Evolutionary conservation across 768 basidiomycete species (phyloP), one percentile per base, ranked within the genome.

Genomic region (Xerocomus brunneocitrinus): DNA sequence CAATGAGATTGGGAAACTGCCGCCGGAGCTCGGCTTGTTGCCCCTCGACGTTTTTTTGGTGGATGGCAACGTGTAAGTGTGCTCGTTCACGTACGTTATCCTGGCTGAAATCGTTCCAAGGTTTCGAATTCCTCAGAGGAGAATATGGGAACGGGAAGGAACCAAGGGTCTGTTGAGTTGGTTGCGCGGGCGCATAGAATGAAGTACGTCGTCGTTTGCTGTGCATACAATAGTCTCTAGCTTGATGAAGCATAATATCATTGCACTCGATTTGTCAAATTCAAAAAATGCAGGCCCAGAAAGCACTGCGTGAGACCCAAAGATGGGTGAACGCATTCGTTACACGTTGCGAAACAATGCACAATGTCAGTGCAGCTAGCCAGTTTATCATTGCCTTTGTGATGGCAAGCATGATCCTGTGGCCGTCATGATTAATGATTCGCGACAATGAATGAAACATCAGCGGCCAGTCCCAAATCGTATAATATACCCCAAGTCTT

Each of bases 131-230:
- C 90, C 90, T 0, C 82, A 84, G 53, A 75, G 90, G 56, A 76
- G 85, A 22, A 84, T 93, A 9, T 93, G 90, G 90, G 91, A 92
- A 66, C 75, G 89, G 43, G 90, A 92, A 62, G 90, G 89, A 2
- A 91, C 89, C 19, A 90, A 87, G 60, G 89, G 90, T 2, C 62
- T 91, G 50, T 62, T 91, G 72, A 84, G 79, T 54, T 92, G 89
- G 89, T 66, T 92, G 62, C 76, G 85, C 49, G 87, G 85, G 16
- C 76, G 89, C 56, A 78, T 91, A 43, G 87, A 89, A 58, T 83
- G 61, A 72, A 27, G 49, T n/a, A 19, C 19, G 19, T 3, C 19
- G 22, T 41, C 28, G n/a, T 44, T 51, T 16, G 25, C 10, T 35
- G 4, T 58, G 49, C 36, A 45, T 49, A n/a, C 55, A 34, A 13